Conservation (phyloP, 768 basidiomycete genomes). For the Lactarius vividus region DNA sequence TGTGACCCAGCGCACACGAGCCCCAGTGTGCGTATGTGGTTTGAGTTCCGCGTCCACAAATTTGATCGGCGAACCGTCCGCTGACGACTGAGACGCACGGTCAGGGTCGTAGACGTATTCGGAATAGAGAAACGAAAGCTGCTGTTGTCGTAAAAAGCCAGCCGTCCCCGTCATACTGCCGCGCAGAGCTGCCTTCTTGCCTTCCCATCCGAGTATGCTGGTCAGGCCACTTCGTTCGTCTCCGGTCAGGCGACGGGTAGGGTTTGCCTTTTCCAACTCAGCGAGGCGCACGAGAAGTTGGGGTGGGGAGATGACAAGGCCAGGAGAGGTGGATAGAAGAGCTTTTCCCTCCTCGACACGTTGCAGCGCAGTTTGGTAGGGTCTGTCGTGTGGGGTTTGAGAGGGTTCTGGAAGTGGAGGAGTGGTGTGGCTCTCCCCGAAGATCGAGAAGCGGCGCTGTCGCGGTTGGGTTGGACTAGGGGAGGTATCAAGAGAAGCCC, state of each 20-base stretch:
- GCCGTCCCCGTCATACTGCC: conserved; percentile 46
- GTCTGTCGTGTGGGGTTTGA: conserved; percentile 25
- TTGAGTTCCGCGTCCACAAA: conserved; percentile 21
- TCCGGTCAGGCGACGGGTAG: conserved; percentile 44
- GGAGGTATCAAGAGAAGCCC: conserved; percentile 34
- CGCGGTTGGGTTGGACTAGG: conserved; percentile 19
- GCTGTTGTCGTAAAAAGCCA: conserved; percentile 60
- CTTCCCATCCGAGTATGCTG: conserved; percentile 62
- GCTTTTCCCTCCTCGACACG: conserved; percentile 41
- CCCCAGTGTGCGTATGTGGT: conserved; percentile 40
- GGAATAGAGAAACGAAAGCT: conserved; percentile 50
- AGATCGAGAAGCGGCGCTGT: conserved; percentile 26
- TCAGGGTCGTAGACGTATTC: conserved; percentile 35
- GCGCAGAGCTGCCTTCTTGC: conserved; percentile 36
- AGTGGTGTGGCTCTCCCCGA: conserved; percentile 19
- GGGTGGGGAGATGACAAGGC: conserved; percentile 48
- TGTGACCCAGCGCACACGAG: conserved; percentile 46
- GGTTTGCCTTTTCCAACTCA: conserved; percentile 45
- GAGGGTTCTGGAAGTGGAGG: conserved; percentile 2
- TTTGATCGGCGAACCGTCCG: conserved; percentile 9
- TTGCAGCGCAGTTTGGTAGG: conserved; percentile 42
- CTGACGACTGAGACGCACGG: conserved; percentile 6
- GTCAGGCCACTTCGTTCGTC: conserved; percentile 55
- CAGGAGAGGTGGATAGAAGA: conserved; percentile 54
- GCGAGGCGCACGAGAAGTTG: conserved; percentile 49